These are phyloP conservation scores for Saccharomycopsis lassenensis DNA, from an alignment of 805 yeast genomes.

Conservation along the genomic window DNA sequence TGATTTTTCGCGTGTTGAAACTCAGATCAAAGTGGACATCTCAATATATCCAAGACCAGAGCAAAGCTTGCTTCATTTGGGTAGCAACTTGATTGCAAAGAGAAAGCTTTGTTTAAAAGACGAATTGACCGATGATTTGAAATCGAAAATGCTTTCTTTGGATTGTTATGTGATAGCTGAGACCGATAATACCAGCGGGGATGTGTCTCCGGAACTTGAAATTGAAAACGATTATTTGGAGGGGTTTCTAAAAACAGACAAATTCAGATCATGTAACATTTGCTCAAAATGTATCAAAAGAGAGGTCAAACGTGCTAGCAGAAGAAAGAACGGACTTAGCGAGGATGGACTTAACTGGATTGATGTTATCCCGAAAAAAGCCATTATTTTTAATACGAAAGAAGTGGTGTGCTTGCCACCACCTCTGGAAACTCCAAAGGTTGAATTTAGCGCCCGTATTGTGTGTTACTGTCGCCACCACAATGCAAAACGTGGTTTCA, in stretches of 20 bases:
- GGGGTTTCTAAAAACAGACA: slow-evolving; percentile 9
- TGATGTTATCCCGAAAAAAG: slow-evolving; percentile 62
- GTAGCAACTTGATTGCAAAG: slow-evolving; percentile 30
- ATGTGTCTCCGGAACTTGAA: not conserved
- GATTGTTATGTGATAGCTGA: slow-evolving; percentile 71
- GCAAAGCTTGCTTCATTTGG: slow-evolving; percentile 63
- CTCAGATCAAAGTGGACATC: slow-evolving; percentile 76
- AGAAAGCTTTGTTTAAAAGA: slow-evolving; percentile 25
- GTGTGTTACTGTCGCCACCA: slow-evolving; percentile 97
- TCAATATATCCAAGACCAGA: slow-evolving; percentile 67
- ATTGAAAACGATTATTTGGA: slow-evolving; percentile 2
- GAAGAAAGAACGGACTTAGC: slow-evolving; percentile 74
- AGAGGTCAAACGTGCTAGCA: slow-evolving; percentile 86
- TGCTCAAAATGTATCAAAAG: slow-evolving; percentile 86
- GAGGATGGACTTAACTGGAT: slow-evolving; percentile 74
- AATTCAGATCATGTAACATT: slow-evolving; percentile 48
- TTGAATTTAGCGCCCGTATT: slow-evolving; percentile 58
- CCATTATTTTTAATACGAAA: slow-evolving; percentile 83
- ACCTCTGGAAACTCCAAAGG: slow-evolving; percentile 24
- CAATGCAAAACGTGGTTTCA: slow-evolving; percentile 77
- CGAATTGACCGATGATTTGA: slow-evolving; percentile 31
- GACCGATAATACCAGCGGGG: slow-evolving; percentile 8
- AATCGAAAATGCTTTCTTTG: slow-evolving; percentile 47
- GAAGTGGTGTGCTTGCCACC: slow-evolving; percentile 71
- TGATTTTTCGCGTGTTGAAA: slow-evolving; percentile 80